These are phyloP conservation scores for Monosporozyma unispora DNA, from an alignment of 805 yeast genomes.

Conservation along the genomic window DNA sequence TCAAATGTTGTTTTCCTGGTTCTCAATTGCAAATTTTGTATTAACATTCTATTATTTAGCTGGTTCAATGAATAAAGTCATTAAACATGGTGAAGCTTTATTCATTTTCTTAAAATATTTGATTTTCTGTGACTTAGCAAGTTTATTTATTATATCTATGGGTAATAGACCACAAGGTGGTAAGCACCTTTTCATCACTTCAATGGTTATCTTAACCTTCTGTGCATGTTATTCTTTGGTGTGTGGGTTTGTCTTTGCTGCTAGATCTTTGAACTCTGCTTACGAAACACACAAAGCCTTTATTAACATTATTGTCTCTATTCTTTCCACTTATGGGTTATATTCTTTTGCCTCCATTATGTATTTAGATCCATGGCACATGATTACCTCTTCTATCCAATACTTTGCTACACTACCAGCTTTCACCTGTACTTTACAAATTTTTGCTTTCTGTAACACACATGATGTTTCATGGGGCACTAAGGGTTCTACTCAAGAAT, in stretches of 20 bases:
- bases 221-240: slow-evolving; percentile 76
- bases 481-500: slow-evolving; percentile 78
- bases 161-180: slow-evolving; percentile 99
- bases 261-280: slow-evolving; percentile 38
- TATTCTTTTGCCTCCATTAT: slow-evolving; percentile 73
- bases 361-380: slow-evolving; percentile 95
- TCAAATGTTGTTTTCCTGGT: slow-evolving; percentile 77
- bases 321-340: slow-evolving; percentile 86
- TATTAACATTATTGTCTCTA: slow-evolving; percentile 71
- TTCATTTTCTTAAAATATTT: slow-evolving; percentile 82
- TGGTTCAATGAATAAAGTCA: slow-evolving; percentile 56
- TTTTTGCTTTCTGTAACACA: slow-evolving; percentile 94
- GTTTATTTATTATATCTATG: slow-evolving; percentile 87
- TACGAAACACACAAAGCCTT: slow-evolving; percentile 41
- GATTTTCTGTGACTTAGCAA: slow-evolving; percentile 70
- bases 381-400: slow-evolving; percentile 76
- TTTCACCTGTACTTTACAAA: slow-evolving; percentile 84
- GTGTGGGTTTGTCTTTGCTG: slow-evolving; percentile 76
- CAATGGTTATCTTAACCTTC: slow-evolving; percentile 63
- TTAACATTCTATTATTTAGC: slow-evolving; percentile 88
- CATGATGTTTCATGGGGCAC: slow-evolving; percentile 98
- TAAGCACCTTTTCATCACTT: slow-evolving; percentile 58
- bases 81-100: slow-evolving; percentile 67
- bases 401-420: slow-evolving; percentile 86
- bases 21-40: slow-evolving; percentile 85